Evolutionary conservation across 2,329 filamentous ascomycete genomes (phyloP).

Genomic region (Aspergillus novoparasiticus): DNA sequence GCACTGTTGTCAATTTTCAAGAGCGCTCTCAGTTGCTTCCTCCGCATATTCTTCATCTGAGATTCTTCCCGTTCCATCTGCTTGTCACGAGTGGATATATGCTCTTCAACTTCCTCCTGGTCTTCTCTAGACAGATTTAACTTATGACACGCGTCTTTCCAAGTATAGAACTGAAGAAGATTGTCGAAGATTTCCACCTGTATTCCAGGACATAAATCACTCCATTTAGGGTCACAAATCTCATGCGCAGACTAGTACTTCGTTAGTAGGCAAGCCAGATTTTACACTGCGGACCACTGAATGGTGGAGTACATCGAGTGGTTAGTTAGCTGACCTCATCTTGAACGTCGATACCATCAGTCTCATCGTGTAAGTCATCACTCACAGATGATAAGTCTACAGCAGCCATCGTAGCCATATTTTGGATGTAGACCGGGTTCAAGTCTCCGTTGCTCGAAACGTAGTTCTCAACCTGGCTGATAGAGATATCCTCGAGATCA

Average conservation of each 20-base stretch:
- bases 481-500: conserved; percentile 15
- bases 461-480: conserved; percentile 23
- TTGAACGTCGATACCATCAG: conserved; percentile 11
- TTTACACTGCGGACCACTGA: neutral
- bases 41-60: conserved; percentile 35
- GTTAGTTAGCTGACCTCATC: conserved; percentile 10
- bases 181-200: conserved; percentile 41
- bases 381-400: conserved; percentile 1
- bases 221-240: conserved; percentile 31
- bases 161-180: conserved; percentile 26
- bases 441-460: conserved; percentile 31
- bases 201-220: conserved; percentile 33
- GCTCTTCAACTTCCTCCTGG: conserved; percentile 18
- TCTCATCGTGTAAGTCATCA: conserved; percentile 8
- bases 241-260: conserved; percentile 1
- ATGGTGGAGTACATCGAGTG: neutral
- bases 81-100: conserved; percentile 23
- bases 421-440: conserved; percentile 32
- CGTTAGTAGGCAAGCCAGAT: neutral
- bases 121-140: conserved; percentile 31
- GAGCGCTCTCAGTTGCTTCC: conserved; percentile 35
- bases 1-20: conserved; percentile 37
- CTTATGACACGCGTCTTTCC: conserved; percentile 23
- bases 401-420: conserved; percentile 27
- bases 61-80: conserved; percentile 34